Base-by-base conservation (phyloP, 225 moss, liverwort and hornwort genomes). In the Sphagnum contortum region DNA sequence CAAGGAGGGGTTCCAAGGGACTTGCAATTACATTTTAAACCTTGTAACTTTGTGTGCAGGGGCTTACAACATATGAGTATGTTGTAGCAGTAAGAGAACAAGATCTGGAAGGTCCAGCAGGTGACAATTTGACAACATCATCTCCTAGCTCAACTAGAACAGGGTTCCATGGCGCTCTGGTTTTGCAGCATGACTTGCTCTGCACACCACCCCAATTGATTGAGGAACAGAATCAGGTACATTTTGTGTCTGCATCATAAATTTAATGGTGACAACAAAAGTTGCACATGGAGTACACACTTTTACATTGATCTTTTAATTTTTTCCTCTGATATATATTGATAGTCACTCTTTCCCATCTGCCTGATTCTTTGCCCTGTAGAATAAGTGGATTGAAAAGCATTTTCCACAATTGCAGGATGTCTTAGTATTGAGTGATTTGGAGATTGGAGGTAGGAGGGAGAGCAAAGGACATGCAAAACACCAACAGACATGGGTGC, bases 1-100 rank as follows among this genome's bases (percentile, higher is more conserved):
- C 29, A 29, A 29, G 29, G 0, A 29, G 29, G 29, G 29, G 29
- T 29, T 29, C 29, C 29, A 29, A 29, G 29, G 29, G 29, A 29
- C 29, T 29, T 29, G 29, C 29, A 29, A 29, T 29, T 29, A 1
- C 29, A 29, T 29, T 29, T 29, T 29, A 29, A 29, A 29, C 29
- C 29, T 29, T 29, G 29, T 29, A 29, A 0, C 29, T 62, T 49
- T 46, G 55, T 53, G 51, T 70, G 45, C 82, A 94, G 93, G 91
- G 94, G 60, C 91, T 94, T n/a, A 89, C 90, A 47, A 94, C 94
- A 3, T 94, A 94, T 64, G 94, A 94, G 62, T 94, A 94, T 69
- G 91, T 94, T 57, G 72, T 94, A 69, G 94, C 94, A 48, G 90
- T 94, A 44, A 76, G 94, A 65, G 94, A 91, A 65, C 87, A 88